Base-by-base conservation (phyloP, 169 alveolate species). In the Eimeria sp. region DNA sequence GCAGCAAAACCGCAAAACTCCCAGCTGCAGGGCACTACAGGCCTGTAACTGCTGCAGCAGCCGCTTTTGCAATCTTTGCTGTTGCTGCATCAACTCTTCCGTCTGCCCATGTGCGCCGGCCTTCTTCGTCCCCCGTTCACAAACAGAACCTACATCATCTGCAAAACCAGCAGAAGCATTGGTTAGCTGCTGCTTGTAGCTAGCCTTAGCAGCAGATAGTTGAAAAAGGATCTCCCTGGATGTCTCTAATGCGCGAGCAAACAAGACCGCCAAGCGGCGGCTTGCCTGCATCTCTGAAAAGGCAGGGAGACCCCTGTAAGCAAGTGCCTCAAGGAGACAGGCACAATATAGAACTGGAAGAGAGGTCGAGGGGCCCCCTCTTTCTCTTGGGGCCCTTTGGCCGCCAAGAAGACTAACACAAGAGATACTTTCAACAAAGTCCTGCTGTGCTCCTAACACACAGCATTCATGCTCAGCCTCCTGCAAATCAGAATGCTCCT, bases 241-340 rank as follows among this genome's bases (percentile, higher is more conserved):
- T 7, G 30, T 63, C n/a, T 80, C 89, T 40, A 51, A 14, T 10
- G 89, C 14, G 0, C 89, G 65, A 11, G 89, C 25, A 51, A 80
- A 80, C 14, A 80, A 63, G 47, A 80, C 25, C 22, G 70, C 89
- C 14, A 80, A 67, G 18, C 89, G 43, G 18, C 67, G 25, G n/a
- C 89, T n/a, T 63, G 49, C 20, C 70, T 80, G 89, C 20, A 80
- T 16, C 34, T 80, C 89, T 43, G 89, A 45, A 49, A 80, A 80
- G 14, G 89, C 47, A 22, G 89, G 89, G 13, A 49, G 20, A 11
- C 72, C 89, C 22, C 89, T 25, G n/a, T 11, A 80, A 27, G 89
- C 63, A 5, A 80, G 70, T 18, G 89, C 89, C 89, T 80, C 89
- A 45, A 80, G 47, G 51, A 80, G 67, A 40, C 89, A 80, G 63